Conservation (phyloP, 2,329 filamentous ascomycete species). For the Aspergillaceae sp. region DNA sequence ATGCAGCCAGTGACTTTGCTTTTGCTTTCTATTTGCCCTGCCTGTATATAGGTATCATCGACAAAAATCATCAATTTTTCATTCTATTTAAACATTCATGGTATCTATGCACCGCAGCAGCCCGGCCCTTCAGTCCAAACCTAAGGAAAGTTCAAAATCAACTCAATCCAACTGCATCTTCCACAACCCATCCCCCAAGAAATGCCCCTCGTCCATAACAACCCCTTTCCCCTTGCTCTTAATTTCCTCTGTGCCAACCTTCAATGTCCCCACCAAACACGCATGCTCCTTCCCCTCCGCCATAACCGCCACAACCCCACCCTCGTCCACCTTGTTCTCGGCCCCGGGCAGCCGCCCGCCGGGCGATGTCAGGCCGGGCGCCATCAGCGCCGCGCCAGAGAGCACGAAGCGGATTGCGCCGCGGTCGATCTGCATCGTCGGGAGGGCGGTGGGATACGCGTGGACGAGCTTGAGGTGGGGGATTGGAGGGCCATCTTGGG, state of each 20-base stretch:
- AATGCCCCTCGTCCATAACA: conserved; percentile 89
- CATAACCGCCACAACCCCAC: conserved; percentile 76
- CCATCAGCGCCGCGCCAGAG: conserved; percentile 90
- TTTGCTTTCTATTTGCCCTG: too few relatives aligned
- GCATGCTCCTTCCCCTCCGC: conserved; percentile 91
- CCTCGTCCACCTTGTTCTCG: conserved; percentile 60
- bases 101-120: too few relatives aligned
- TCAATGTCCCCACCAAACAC: conserved; percentile 77
- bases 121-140: neutral
- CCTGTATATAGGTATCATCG: too few relatives aligned
- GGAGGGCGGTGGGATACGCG: conserved; percentile 76
- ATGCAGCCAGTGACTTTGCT: neutral
- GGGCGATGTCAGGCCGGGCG: conserved; percentile 75
- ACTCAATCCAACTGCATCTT: conserved; percentile 52
- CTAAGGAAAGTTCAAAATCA: conserved; percentile 1
- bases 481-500: conserved; percentile 65
- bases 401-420: conserved; percentile 96
- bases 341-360: conserved; percentile 68
- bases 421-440: conserved; percentile 79
- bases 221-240: conserved; percentile 91
- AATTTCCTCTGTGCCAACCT: conserved; percentile 79
- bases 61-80: neutral
- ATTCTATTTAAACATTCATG: neutral
- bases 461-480: conserved; percentile 87
- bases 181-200: conserved; percentile 90